phyloP scores from a whole-genome alignment of 1,284 basidiomycete species.

The Leccinum insolens region DNA sequence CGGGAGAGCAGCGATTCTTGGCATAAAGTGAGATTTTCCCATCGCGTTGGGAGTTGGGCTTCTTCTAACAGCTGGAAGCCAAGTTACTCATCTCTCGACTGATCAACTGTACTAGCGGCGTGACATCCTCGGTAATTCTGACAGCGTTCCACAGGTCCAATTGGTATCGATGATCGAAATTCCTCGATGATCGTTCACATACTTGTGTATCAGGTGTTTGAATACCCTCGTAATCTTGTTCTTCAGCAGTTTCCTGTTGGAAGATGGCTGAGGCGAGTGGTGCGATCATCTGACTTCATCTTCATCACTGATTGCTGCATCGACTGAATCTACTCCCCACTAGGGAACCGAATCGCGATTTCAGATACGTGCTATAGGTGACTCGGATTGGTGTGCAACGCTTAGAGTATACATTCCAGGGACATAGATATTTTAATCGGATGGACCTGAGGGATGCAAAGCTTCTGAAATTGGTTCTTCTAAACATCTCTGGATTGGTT shows the following conservation, averaged over 20 bases:
- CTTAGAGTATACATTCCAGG: neutral
- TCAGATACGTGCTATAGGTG: neutral
- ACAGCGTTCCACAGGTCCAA: constrained; percentile 42
- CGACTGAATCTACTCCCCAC: no score
- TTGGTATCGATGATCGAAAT: constrained; percentile 40
- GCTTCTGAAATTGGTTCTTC: neutral
- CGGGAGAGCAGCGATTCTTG: constrained; percentile 65
- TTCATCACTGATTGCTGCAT: neutral
- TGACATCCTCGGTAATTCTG: neutral
- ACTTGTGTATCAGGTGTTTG: constrained; percentile 51
- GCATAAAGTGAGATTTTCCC: constrained; percentile 49
- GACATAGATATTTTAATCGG: no score
- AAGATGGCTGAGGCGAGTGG: constrained; percentile 72
- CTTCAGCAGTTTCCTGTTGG: constrained; percentile 76
- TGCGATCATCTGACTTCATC: neutral
- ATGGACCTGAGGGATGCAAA: neutral
- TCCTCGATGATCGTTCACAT: neutral
- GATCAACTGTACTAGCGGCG: constrained; percentile 38
- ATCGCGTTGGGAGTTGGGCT: neutral
- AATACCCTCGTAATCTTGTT: constrained; percentile 72
- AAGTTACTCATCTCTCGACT: constrained; percentile 53
- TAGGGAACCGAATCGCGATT: neutral
- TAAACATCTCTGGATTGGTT: neutral
- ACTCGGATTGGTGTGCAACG: neutral
- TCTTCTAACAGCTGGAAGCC: constrained; percentile 35